phyloP scores from a whole-genome alignment of 352 stramenopile species.

The Phytophthora idaei region DNA sequence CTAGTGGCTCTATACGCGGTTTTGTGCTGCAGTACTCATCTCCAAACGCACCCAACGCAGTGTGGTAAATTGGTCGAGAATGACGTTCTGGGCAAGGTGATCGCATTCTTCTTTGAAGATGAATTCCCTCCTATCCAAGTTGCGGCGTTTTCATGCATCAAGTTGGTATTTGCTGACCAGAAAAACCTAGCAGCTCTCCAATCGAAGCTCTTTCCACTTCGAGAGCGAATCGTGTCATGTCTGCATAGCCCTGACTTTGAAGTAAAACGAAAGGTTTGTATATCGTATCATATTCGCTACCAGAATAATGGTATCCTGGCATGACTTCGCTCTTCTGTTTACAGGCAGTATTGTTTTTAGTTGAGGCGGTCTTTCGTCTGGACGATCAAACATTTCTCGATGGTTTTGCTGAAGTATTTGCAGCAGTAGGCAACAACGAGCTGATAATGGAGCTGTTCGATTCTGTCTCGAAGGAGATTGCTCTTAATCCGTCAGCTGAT shows the following conservation, averaged over 20 bases:
- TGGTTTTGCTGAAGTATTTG: slow-evolving; percentile 22
- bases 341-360: slow-evolving; percentile 28
- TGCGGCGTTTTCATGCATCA: slow-evolving; percentile 33
- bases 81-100: slow-evolving; percentile 25
- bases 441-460: slow-evolving; percentile 30
- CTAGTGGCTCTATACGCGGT: slow-evolving; percentile 20
- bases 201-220: slow-evolving; percentile 14
- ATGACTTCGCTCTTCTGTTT: neutral
- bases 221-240: slow-evolving; percentile 21
- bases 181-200: slow-evolving; percentile 12
- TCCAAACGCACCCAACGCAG: slow-evolving; percentile 24
- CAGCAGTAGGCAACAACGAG: slow-evolving; percentile 8
- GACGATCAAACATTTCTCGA: slow-evolving; percentile 25
- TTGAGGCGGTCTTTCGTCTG: slow-evolving; percentile 25
- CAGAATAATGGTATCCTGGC: neutral
- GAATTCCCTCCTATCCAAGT: slow-evolving; percentile 23
- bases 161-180: slow-evolving; percentile 26
- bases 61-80: slow-evolving; percentile 21
- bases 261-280: slow-evolving; percentile 29
- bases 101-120: slow-evolving; percentile 24
- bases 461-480: slow-evolving; percentile 27
- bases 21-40: slow-evolving; percentile 20
- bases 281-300: neutral
- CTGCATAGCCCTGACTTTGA: slow-evolving; percentile 24
- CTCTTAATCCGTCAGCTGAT: slow-evolving; percentile 19